A percentile compares a stretch with the other conserved stretches of the same genome.
phyloP scores from a whole-genome alignment of 306 rosid species.

The Lupinus albus region DNA sequence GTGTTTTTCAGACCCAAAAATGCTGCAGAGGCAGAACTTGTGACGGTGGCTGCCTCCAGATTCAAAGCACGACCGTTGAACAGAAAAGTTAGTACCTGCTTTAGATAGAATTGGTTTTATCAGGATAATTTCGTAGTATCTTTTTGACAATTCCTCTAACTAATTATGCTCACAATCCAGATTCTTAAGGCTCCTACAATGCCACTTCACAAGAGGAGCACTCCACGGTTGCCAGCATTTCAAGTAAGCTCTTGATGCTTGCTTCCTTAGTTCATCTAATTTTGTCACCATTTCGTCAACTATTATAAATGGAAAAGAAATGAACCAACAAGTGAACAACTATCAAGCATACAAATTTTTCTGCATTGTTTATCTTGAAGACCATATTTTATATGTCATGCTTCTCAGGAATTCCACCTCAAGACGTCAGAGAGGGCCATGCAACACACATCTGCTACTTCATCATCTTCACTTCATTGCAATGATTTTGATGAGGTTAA shows the following conservation, averaged over 20 bases:
- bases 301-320: not conserved
- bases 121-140: constrained; percentile 18
- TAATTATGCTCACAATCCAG: constrained; percentile 47
- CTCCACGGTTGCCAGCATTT: constrained; percentile 84
- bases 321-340: not conserved
- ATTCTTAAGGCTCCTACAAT: constrained; percentile 86
- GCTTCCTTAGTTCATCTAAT: constrained; percentile 1
- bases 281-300: constrained; percentile 10
- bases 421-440: constrained; percentile 87
- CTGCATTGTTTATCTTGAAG: constrained; percentile 6
- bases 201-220: constrained; percentile 74
- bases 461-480: constrained; percentile 60
- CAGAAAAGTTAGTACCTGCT: constrained; percentile 74
- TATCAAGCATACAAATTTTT: constrained; percentile 29
- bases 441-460: constrained; percentile 64
- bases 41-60: constrained; percentile 49
- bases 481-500: constrained; percentile 55
- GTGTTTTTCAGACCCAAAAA: constrained; percentile 60
- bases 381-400: constrained; percentile 39
- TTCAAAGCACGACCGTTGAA: constrained; percentile 92
- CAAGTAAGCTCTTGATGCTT: constrained; percentile 62
- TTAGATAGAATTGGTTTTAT: constrained; percentile 30
- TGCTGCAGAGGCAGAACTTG: constrained; percentile 55
- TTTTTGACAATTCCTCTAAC: constrained; percentile 35
- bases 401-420: constrained; percentile 78